A percentile compares a stretch with the other conserved stretches of the same genome.
Evolutionary conservation across 345 rosid genomes (phyloP).

Genomic region (Eucalyptus curtisii): DNA sequence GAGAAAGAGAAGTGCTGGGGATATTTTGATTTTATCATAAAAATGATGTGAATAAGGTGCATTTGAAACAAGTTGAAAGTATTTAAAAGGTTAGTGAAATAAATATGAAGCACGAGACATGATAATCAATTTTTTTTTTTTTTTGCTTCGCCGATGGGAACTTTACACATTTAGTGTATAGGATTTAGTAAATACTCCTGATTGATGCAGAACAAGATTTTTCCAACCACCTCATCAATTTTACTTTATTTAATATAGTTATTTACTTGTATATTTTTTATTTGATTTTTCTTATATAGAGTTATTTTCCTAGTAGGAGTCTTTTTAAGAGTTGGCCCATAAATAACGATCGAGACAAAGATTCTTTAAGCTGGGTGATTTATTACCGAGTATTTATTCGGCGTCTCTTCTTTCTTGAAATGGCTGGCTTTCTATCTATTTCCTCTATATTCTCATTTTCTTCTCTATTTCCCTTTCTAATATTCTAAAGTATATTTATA

Average conservation of each 20-base stretch:
- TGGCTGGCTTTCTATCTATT: neutral
- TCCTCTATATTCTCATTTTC: neutral
- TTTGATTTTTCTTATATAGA: neutral
- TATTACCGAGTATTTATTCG: neutral
- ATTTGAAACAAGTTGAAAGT: neutral
- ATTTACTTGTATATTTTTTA: neutral
- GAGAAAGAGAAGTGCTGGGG: neutral
- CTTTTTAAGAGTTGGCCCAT: neutral
- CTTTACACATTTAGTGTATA: neutral
- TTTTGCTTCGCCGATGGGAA: neutral
- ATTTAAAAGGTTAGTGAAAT: neutral
- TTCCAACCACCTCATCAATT: neutral
- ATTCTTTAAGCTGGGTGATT: neutral
- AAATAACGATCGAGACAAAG: neutral
- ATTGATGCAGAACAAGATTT: neutral
- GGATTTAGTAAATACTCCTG: neutral
- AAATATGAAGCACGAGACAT: neutral
- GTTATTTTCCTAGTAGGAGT: neutral
- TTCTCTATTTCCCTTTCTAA: neutral
- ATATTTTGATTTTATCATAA: neutral
- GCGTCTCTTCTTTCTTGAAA: neutral
- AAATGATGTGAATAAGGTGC: neutral
- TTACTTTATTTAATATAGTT: neutral
- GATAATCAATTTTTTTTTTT: neutral
- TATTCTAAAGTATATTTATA: neutral